Base-by-base conservation (phyloP, 116 monocot genomes). In the Posidonia oceanica region DNA sequence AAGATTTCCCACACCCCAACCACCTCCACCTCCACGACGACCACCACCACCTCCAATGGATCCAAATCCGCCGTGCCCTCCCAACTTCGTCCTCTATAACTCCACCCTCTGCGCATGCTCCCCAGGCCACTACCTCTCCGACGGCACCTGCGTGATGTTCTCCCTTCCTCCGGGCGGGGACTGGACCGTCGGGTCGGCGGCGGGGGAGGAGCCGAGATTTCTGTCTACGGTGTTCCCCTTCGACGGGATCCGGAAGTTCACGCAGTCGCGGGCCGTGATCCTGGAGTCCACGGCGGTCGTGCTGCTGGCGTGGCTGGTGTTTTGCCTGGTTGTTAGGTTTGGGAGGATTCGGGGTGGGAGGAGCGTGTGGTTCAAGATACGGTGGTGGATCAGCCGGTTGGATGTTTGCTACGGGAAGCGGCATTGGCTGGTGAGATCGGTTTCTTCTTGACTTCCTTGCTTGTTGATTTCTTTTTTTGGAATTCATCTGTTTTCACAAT, bases 331-430 rank as follows among this genome's bases (percentile, higher is more conserved):
- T 8, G 13, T 87, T 23, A 52, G 68, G 61, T 70, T 89, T 36
- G 66, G 59, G 56, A 76, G 63, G 69, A 22, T 82, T 36, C 71
- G 69, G 2, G 72, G 71, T 0, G 78, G 86, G 39, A 72, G 41
- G 71, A 79, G 71, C 48, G 0, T 79, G 53, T 87, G 83, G 85
- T 94, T 87, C 67, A 70, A 78, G 29, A 51, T 87, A 14, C 74
- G 96, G 36, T 89, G 91, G 92, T 84, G 81, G 86, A 81, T 97
- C 61, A 83, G 92, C 74, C 75, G 87, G 20, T 48, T 97, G 52
- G 96, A 97, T 59, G 67, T 82, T 66, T 75, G 75, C 69, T 97
- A 72, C 54, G 75, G 76, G n/a, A 85, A 75, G 18, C 54, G 72
- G 5, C 96, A 97, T 52, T 97, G 89, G 88, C 75, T 83, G 82